Base-by-base conservation (phyloP, 768 basidiomycete genomes). In the Thelephora ganbajun region DNA sequence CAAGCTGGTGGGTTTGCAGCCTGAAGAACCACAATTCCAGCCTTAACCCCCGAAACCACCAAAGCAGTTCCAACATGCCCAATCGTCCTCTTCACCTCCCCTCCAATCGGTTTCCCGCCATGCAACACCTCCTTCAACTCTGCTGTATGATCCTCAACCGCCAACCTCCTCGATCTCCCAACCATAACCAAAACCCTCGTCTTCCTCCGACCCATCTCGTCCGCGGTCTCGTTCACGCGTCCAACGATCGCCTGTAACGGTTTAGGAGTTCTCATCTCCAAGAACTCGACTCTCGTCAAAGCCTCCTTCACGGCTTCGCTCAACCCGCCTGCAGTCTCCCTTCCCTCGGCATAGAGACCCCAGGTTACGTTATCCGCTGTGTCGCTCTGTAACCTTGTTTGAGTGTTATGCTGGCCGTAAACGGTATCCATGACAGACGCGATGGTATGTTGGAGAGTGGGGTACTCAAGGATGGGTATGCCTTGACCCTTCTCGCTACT, bases 11-110 rank as follows among this genome's bases (percentile, higher is more conserved):
- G 26, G 26, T 30, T 9, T 11, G 54, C 55, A 20, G 79, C 76
- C 65, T 88, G 86, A 33, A 89, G 57, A 1, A 89, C 83, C 33
- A 87, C 65, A 35, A 87, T 55, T 16, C 77, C 83, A 37, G 70
- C 67, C 33, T 73, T 73, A 45, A 69, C 66, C 1, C 74, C 75
- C 5, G 77, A 69, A 2, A 80, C 66, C 11, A 91, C 76, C 59
- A 93, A 76, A 41, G 80, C 80, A 35, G 81, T 75, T 2, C 79
- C 86, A 14, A 87, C 80, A 59, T 93, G 87, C 2, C 93, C 93
- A 20, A 94, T 69, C 18, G 91, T 90, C 66, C 84, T 83, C 59
- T 72, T 69, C 50, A 91, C 76, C 57, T 87, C 85, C 3, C 68
- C 57, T 0, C 74, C 72, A 3, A 82, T 68, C 23, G 50, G 54